Evolutionary conservation across 148 eudicot genomes (phyloP).

Genomic region (Chenopodium formosanum): DNA sequence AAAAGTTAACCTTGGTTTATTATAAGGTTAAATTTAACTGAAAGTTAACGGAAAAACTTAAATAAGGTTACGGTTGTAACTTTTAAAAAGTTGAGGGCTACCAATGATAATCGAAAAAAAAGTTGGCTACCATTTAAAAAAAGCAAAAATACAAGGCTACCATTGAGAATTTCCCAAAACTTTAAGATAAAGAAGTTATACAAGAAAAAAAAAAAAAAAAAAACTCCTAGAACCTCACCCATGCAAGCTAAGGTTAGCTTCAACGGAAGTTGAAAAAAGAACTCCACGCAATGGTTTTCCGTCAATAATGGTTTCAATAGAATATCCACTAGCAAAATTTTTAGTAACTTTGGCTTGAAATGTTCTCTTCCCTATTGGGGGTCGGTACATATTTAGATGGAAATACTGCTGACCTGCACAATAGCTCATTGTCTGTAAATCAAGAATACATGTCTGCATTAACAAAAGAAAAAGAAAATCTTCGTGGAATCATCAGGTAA

Average conservation of each 20-base stretch:
- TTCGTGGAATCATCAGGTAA: background rate
- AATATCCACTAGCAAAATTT: conserved; percentile 55
- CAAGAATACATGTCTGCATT: background rate
- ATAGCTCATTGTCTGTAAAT: background rate
- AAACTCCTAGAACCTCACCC: conserved; percentile 35
- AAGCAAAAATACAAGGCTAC: too few relatives aligned
- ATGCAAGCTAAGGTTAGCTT: conserved; percentile 29
- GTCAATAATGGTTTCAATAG: conserved; percentile 81
- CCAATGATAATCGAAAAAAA: too few relatives aligned
- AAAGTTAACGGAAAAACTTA: too few relatives aligned
- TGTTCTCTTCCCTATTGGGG: conserved; percentile 68
- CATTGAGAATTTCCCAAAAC: background rate
- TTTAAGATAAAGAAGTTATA: background rate
- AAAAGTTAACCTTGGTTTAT: too few relatives aligned
- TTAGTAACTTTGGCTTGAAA: conserved; percentile 80
- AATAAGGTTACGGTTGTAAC: too few relatives aligned
- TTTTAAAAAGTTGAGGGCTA: too few relatives aligned
- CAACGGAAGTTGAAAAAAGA: conserved; percentile 50
- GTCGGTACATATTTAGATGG: conserved; percentile 60
- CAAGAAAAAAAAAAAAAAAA: background rate
- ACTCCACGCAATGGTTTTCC: conserved; percentile 87
- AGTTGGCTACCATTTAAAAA: too few relatives aligned
- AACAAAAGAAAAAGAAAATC: background rate
- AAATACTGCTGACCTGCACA: conserved; percentile 62
- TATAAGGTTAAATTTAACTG: too few relatives aligned